These are phyloP conservation scores for Yarrowia deformans DNA, from an alignment of 805 yeast genomes.

Conservation along the genomic window DNA sequence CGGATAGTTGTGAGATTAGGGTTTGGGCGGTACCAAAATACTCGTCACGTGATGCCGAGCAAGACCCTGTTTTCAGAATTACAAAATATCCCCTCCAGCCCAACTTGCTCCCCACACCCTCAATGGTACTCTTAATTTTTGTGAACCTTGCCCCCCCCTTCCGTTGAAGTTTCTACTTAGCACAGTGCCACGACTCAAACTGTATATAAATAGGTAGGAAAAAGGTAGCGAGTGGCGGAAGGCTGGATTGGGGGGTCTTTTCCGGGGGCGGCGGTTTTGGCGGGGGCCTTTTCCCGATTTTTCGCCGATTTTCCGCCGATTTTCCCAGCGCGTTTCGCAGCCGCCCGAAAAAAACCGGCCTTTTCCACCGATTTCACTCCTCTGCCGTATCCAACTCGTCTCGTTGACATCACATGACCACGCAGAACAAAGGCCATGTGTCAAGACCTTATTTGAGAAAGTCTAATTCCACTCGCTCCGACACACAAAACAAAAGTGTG, in stretches of 20 bases:
- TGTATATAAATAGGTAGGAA: conserved; percentile 12
- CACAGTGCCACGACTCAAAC: conserved; percentile 30
- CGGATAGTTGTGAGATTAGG: no score
- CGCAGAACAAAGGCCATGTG: conserved; percentile 34
- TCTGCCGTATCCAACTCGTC: not conserved
- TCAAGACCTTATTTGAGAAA: not conserved
- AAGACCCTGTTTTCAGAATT: not conserved
- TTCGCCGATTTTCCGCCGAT: not conserved
- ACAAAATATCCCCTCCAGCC: no score
- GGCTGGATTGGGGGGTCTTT: not conserved
- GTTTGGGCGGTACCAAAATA: not conserved
- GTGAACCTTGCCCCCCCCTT: conserved; percentile 39
- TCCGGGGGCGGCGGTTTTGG: not conserved
- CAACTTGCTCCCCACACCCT: not conserved
- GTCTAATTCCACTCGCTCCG: conserved; percentile 4
- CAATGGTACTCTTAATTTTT: conserved; percentile 2
- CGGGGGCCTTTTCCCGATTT: not conserved
- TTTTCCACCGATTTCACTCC: no score
- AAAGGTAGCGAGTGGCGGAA: conserved; percentile 10
- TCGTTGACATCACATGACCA: conserved; percentile 21
- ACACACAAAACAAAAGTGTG: conserved; percentile 20
- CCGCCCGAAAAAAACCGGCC: not conserved
- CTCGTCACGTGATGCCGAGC: not conserved
- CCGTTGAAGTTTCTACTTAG: conserved; percentile 37
- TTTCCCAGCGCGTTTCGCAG: not conserved